Conservation (phyloP, 192 early-diverging fungal species). For the Chytriomyces hyalinus region DNA sequence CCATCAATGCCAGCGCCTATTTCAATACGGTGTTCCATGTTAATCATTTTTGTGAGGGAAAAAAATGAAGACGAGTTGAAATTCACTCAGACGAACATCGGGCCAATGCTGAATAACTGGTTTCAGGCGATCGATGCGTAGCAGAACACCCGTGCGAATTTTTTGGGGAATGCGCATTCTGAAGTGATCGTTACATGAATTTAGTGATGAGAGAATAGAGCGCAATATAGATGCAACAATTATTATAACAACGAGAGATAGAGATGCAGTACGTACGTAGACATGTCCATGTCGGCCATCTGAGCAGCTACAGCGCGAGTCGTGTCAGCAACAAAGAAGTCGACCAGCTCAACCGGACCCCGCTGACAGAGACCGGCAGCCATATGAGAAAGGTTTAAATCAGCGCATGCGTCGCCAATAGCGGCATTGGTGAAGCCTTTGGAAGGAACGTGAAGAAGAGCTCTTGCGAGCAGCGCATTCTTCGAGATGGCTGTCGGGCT, state of each 20-base stretch:
- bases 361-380: conserved; percentile 71
- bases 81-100: conserved; percentile 51
- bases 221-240: not conserved
- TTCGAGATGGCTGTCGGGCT: not conserved
- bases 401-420: conserved; percentile 65
- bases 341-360: conserved; percentile 73
- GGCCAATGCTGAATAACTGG: conserved; percentile 81
- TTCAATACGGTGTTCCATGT: not conserved
- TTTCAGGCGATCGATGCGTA: conserved; percentile 71
- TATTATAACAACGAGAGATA: not conserved
- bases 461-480: conserved; percentile 58
- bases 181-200: not conserved
- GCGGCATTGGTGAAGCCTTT: conserved; percentile 79
- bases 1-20: conserved; percentile 75
- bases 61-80: not conserved
- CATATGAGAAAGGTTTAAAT: conserved; percentile 72
- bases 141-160: conserved; percentile 64
- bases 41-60: not conserved
- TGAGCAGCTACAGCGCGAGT: conserved; percentile 63
- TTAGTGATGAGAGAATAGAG: not conserved
- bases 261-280: conserved; percentile 14
- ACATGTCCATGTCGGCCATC: conserved; percentile 64
- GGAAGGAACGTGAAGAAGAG: conserved; percentile 69
- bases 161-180: conserved; percentile 54
- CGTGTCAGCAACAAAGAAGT: conserved; percentile 74